These are phyloP conservation scores for Tulasnella sp. DNA, from an alignment of 768 basidiomycete genomes.

Conservation along the genomic window DNA sequence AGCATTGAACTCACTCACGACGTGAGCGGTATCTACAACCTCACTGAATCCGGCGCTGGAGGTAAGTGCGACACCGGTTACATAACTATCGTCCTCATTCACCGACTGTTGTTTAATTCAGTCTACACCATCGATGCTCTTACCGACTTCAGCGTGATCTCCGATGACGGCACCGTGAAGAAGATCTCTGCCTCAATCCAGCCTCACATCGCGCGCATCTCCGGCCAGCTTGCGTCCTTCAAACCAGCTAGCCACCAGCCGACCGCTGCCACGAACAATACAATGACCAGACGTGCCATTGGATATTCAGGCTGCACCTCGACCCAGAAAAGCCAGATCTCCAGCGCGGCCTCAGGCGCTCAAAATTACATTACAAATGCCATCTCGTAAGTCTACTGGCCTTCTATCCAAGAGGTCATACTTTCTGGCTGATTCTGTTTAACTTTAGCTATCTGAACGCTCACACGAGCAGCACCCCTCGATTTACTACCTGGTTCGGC, in stretches of 20 bases:
- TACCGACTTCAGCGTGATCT: constrained; percentile 1
- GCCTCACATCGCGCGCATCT: constrained; percentile 4
- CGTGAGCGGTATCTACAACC: constrained; percentile 27
- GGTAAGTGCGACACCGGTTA: background rate
- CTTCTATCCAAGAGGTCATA: too few relatives aligned
- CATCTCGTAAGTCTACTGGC: background rate
- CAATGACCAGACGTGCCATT: background rate
- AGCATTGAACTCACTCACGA: constrained; percentile 5
- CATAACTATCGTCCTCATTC: background rate
- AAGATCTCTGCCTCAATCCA: background rate
- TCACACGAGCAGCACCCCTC: background rate
- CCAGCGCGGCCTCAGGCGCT: constrained; percentile 14
- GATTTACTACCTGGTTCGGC: constrained; percentile 29
- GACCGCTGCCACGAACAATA: background rate
- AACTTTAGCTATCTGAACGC: constrained; percentile 4
- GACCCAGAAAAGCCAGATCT: background rate
- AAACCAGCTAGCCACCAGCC: background rate
- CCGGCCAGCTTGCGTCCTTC: constrained; percentile 18
- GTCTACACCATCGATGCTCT: constrained; percentile 15
- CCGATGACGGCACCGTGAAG: background rate
- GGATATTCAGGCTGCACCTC: constrained; percentile 8
- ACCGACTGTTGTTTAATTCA: background rate
- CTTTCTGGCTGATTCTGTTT: background rate
- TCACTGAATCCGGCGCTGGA: constrained; percentile 18
- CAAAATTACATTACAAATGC: constrained; percentile 17